Conservation (phyloP, 495 filamentous ascomycete species). For the Penicillium roqueforti region DNA sequence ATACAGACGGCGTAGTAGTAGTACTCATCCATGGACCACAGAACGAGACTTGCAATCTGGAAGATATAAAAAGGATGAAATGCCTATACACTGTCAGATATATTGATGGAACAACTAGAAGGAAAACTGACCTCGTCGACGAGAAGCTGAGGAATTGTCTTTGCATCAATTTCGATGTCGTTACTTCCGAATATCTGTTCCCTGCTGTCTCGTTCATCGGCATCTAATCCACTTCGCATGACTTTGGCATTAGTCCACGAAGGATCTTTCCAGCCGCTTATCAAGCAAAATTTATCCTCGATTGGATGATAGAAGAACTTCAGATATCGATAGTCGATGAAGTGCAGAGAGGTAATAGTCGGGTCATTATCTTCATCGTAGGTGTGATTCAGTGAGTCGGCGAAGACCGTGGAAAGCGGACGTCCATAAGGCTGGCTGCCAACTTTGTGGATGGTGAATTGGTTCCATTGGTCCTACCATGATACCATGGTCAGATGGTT, state of each 20-base stretch:
- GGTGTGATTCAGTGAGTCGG: conserved; percentile 48
- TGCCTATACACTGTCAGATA: conserved; percentile 50
- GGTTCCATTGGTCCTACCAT: conserved; percentile 83
- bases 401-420: conserved; percentile 83
- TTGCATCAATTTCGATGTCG: conserved; percentile 85
- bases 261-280: conserved; percentile 90
- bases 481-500: conserved; percentile 14
- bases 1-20: conserved; percentile 98
- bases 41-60: conserved; percentile 87
- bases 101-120: background rate
- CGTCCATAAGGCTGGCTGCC: conserved; percentile 67
- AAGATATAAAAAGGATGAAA: conserved; percentile 99
- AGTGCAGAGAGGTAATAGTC: conserved; percentile 62
- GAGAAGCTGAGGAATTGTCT: conserved; percentile 74
- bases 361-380: conserved; percentile 87
- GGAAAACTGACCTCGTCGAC: conserved; percentile 72
- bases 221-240: conserved; percentile 80
- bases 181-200: conserved; percentile 87
- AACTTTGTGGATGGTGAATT: conserved; percentile 70
- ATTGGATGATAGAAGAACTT: conserved; percentile 86
- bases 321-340: conserved; percentile 88
- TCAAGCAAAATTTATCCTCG: conserved; percentile 80
- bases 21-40: conserved; percentile 95
- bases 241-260: conserved; percentile 72
- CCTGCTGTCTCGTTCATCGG: conserved; percentile 79